Percentiles rank a stretch among this genome's conserved stretches.
These are phyloP conservation scores for Baeospora myosura DNA, from an alignment of 1,284 basidiomycete species.

Conservation along the genomic window DNA sequence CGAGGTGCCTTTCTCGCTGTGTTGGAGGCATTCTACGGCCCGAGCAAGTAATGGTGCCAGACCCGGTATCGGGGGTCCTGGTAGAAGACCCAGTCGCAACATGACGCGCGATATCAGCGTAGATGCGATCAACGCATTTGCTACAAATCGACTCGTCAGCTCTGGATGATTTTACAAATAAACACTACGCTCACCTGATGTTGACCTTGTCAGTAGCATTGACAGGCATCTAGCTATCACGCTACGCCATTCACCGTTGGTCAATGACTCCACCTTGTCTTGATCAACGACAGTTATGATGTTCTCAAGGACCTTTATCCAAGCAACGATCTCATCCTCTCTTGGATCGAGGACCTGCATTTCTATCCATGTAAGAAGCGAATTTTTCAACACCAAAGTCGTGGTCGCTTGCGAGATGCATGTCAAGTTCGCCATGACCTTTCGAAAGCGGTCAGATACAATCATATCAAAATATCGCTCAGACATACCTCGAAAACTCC, in stretches of 20 bases:
- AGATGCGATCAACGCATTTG: constrained; percentile 16
- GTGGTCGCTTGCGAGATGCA: constrained; percentile 58
- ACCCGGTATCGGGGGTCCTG: constrained; percentile 20
- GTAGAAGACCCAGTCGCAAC: constrained; percentile 33
- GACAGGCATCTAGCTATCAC: constrained; percentile 45
- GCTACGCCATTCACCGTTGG: constrained; percentile 49
- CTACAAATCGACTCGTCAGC: neutral
- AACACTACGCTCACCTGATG: constrained; percentile 20
- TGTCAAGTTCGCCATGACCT: constrained; percentile 70
- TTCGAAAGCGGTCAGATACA: constrained; percentile 9
- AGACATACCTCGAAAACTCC: constrained; percentile 59
- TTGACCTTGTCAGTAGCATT: constrained; percentile 29
- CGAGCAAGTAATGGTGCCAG: constrained; percentile 28
- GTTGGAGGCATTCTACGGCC: constrained; percentile 26
- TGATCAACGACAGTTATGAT: constrained; percentile 43
- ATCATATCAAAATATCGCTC: constrained; percentile 1
- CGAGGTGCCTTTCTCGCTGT: constrained; percentile 27
- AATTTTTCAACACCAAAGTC: constrained; percentile 62
- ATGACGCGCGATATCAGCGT: constrained; percentile 28
- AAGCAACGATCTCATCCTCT: constrained; percentile 44
- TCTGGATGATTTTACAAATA: constrained; percentile 2
- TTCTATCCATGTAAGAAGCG: constrained; percentile 73
- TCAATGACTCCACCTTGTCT: constrained; percentile 41
- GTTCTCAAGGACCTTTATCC: constrained; percentile 69
- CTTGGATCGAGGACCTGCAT: constrained; percentile 48